Percentiles rank a stretch among this genome's conserved stretches.
Evolutionary conservation across 805 yeast species (phyloP).

Genomic region (Cyberlindnera euphorbiiphila): DNA sequence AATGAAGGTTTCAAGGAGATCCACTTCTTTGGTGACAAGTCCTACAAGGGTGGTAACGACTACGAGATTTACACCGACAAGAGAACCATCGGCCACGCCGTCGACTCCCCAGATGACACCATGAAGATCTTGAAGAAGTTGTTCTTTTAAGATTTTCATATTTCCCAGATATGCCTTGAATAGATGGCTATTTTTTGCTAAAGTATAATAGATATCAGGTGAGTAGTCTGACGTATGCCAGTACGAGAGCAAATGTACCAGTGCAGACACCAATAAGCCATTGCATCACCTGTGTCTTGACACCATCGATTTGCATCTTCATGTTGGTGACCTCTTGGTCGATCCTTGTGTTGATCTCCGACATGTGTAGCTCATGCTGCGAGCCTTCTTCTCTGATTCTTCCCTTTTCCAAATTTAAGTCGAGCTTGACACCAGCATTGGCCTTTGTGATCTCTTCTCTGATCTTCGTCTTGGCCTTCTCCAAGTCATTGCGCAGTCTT

Average conservation of each 20-base stretch:
- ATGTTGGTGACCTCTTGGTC: slow-evolving; percentile 94
- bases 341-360: slow-evolving; percentile 90
- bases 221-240: slow-evolving; percentile 85
- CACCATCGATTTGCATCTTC: slow-evolving; percentile 92
- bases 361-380: slow-evolving; percentile 86
- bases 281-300: slow-evolving; percentile 95
- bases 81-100: slow-evolving; percentile 96
- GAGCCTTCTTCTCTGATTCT: slow-evolving; percentile 92
- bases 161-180: neutral
- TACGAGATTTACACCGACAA: slow-evolving; percentile 90
- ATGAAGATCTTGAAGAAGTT: slow-evolving; percentile 77
- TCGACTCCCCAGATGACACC: slow-evolving; percentile 85
- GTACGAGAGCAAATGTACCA: slow-evolving; percentile 91
- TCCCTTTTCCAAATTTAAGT: slow-evolving; percentile 90
- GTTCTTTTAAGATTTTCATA: slow-evolving; percentile 37
- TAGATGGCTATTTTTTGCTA: neutral
- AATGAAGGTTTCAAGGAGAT: slow-evolving; percentile 79
- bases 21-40: slow-evolving; percentile 98
- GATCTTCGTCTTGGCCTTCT: slow-evolving; percentile 76
- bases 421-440: slow-evolving; percentile 85
- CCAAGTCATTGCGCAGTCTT: slow-evolving; percentile 75
- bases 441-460: slow-evolving; percentile 90
- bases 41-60: slow-evolving; percentile 97
- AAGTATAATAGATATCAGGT: slow-evolving; percentile 35
- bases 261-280: slow-evolving; percentile 98